Evolutionary conservation across 2,329 filamentous ascomycete species (phyloP).

Genomic region (Intubia oerlemansii): DNA sequence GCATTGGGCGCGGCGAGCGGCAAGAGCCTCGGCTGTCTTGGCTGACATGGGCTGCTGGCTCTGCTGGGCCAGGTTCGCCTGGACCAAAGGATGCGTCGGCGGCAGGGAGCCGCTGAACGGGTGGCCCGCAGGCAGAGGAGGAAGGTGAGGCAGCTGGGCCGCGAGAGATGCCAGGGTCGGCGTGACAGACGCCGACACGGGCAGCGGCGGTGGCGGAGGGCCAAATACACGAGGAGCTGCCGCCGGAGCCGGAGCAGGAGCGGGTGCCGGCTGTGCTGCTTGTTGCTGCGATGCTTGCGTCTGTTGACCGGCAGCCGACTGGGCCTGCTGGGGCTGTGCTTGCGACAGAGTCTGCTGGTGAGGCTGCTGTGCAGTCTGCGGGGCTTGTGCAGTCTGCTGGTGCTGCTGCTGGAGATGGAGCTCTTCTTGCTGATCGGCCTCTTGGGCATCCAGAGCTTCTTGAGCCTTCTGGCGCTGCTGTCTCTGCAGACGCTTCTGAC

Average conservation of each 20-base stretch:
- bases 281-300: neutral
- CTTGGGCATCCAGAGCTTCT: slow-evolving; percentile 3
- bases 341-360: slow-evolving; percentile 3
- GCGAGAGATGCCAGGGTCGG: slow-evolving; percentile 5
- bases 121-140: slow-evolving; percentile 2
- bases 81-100: neutral
- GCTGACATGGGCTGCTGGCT: slow-evolving; percentile 4
- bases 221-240: slow-evolving; percentile 7
- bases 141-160: slow-evolving; percentile 5
- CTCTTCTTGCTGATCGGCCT: slow-evolving; percentile 1
- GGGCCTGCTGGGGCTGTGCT: neutral
- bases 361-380: neutral
- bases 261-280: neutral
- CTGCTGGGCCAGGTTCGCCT: neutral
- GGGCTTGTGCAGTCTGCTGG: neutral
- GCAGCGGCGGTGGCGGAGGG: slow-evolving; percentile 7
- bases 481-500: slow-evolving; percentile 8
- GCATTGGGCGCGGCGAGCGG: slow-evolving; percentile 6
- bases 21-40: slow-evolving; percentile 6
- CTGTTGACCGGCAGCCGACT: neutral
- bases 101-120: slow-evolving; percentile 1
- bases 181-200: no score
- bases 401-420: slow-evolving; percentile 2
- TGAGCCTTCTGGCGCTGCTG: slow-evolving; percentile 7
- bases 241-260: neutral